These are phyloP conservation scores for Wallacemonas rigidus DNA, from an alignment of 208 protist species.

Conservation along the genomic window DNA sequence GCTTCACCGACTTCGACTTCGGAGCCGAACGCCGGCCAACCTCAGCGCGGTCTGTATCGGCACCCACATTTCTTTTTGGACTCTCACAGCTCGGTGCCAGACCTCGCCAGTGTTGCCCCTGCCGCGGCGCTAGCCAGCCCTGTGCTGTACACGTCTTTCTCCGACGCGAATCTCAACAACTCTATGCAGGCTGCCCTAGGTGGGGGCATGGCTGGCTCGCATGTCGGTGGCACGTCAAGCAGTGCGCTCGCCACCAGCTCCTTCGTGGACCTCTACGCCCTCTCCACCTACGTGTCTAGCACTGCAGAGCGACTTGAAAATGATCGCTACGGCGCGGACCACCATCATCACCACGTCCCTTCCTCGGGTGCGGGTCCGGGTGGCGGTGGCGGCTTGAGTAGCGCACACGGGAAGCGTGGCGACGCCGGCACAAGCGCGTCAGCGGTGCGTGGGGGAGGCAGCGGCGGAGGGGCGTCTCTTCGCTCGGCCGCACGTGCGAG, in stretches of 20 bases:
- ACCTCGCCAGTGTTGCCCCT: constrained; percentile 7
- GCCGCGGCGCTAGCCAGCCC: neutral
- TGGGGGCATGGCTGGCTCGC: neutral
- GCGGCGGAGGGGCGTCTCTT: neutral
- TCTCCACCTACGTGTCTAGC: constrained; percentile 28
- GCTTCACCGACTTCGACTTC: neutral
- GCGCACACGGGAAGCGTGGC: neutral
- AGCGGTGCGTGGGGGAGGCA: neutral
- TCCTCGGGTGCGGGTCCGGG: neutral
- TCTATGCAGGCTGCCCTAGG: neutral
- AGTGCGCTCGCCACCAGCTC: constrained; percentile 20
- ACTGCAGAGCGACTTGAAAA: neutral
- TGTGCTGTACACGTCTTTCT: constrained; percentile 6
- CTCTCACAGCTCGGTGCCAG: constrained; percentile 8
- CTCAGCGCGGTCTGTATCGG: constrained; percentile 14
- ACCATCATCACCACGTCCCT: neutral
- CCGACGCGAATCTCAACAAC: constrained; percentile 3
- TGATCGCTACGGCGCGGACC: constrained; percentile 5
- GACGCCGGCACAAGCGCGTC: neutral
- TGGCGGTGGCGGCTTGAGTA: neutral
- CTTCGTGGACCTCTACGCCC: constrained; percentile 34
- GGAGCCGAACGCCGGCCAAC: neutral
- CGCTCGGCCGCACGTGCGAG: neutral
- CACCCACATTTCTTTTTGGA: constrained; percentile 7
- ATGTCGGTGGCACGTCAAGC: constrained; percentile 21